Conservation (phyloP, 2,329 filamentous ascomycete species). For the Aureobasidium sp. region DNA sequence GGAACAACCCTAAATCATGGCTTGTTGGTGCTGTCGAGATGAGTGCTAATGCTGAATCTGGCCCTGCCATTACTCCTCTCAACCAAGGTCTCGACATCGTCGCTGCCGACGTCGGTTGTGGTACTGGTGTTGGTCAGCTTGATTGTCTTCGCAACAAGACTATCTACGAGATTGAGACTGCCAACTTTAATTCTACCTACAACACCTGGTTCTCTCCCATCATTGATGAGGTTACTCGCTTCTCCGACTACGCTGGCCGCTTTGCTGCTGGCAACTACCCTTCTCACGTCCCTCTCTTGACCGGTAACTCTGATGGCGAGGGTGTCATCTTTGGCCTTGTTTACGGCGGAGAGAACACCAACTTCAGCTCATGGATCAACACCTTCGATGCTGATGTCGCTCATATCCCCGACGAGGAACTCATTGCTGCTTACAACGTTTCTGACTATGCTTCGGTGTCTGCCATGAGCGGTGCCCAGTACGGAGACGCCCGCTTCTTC, state of each 20-base stretch:
- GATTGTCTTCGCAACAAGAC: slow-evolving; percentile 31
- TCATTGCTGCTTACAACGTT: slow-evolving; percentile 28
- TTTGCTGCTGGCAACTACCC: slow-evolving; percentile 8
- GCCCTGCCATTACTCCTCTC: slow-evolving; percentile 30
- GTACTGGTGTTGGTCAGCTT: slow-evolving; percentile 25
- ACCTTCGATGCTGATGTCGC: slow-evolving; percentile 35
- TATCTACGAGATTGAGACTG: slow-evolving; percentile 24
- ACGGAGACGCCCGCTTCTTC: slow-evolving; percentile 29
- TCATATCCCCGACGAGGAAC: slow-evolving; percentile 27
- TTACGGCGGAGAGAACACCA: slow-evolving; percentile 16
- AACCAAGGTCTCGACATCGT: slow-evolving; percentile 32
- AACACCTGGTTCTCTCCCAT: slow-evolving; percentile 14
- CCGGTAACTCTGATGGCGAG: slow-evolving; percentile 8
- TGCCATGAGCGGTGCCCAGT: slow-evolving; percentile 34
- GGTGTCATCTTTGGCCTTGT: slow-evolving; percentile 7
- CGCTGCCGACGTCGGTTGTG: slow-evolving; percentile 30
- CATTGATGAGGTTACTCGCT: slow-evolving; percentile 8
- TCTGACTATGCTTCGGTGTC: slow-evolving; percentile 30
- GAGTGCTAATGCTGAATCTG: slow-evolving; percentile 35
- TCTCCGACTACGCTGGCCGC: slow-evolving; percentile 9
- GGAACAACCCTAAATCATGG: slow-evolving; percentile 13
- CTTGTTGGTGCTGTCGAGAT: slow-evolving; percentile 24
- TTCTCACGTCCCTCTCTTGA: slow-evolving; percentile 7
- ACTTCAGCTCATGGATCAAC: slow-evolving; percentile 36
- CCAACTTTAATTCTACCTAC: slow-evolving; percentile 23